phyloP scores from a whole-genome alignment of 1,139 yeast genomes.

The Zhuliangozyma blackwelliae region DNA sequence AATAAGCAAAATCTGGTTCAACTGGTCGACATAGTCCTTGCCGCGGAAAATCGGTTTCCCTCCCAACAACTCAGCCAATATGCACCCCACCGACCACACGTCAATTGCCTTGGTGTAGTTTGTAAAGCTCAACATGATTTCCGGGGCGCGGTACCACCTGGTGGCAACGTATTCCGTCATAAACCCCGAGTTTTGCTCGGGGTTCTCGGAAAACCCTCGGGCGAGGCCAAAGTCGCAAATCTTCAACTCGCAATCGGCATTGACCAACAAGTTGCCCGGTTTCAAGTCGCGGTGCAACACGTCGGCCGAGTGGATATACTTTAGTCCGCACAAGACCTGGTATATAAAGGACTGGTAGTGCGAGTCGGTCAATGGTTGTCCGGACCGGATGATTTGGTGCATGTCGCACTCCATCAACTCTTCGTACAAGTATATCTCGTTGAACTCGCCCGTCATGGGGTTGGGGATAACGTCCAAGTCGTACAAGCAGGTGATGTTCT shows the following conservation, averaged over 20 bases:
- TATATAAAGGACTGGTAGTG: constrained; percentile 92
- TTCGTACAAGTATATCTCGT: constrained; percentile 88
- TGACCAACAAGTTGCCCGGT: constrained; percentile 89
- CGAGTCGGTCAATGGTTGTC: constrained; percentile 90
- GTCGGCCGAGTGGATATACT: constrained; percentile 87
- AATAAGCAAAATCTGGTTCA: constrained; percentile 78
- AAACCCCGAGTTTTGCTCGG: constrained; percentile 84
- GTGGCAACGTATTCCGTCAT: constrained; percentile 97
- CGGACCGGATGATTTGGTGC: constrained; percentile 93
- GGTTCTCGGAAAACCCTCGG: constrained; percentile 84
- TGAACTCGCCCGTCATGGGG: constrained; percentile 62
- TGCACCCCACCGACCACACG: constrained; percentile 97
- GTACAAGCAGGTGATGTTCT: constrained; percentile 88
- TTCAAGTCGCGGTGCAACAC: constrained; percentile 91
- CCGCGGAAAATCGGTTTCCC: constrained; percentile 93
- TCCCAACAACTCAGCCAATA: constrained; percentile 87
- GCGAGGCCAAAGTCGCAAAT: constrained; percentile 97
- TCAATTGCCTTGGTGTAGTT: constrained; percentile 95
- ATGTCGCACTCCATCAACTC: constrained; percentile 97
- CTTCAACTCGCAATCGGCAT: constrained; percentile 93
- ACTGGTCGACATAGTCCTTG: constrained; percentile 91
- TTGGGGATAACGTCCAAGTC: constrained; percentile 90
- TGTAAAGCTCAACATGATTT: constrained; percentile 89
- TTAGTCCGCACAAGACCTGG: constrained; percentile 88
- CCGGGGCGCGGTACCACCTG: constrained; percentile 98